Evolutionary conservation across 768 basidiomycete genomes (phyloP).

Genomic region (Lenzites betulinus): DNA sequence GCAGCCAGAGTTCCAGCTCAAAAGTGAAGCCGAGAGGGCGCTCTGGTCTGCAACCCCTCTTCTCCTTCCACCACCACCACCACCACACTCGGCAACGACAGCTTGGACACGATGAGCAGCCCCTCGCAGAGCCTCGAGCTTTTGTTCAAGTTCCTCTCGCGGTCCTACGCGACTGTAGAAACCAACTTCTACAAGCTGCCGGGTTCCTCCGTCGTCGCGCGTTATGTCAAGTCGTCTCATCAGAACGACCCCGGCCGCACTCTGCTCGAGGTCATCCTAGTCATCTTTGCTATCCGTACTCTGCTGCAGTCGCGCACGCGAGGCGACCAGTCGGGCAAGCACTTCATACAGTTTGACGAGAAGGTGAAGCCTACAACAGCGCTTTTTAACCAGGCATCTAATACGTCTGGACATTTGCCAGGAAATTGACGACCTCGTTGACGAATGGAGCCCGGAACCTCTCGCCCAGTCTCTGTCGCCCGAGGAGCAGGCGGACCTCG

Average conservation of each 20-base stretch:
- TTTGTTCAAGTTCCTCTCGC: slow-evolving; percentile 66
- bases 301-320: slow-evolving; percentile 88
- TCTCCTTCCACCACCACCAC: slow-evolving; percentile 12
- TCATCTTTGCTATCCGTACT: slow-evolving; percentile 87
- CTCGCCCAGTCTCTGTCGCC: slow-evolving; percentile 64
- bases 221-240: slow-evolving; percentile 94
- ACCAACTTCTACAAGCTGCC: slow-evolving; percentile 73
- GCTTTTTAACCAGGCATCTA: background rate
- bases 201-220: slow-evolving; percentile 79
- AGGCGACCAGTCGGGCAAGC: slow-evolving; percentile 79
- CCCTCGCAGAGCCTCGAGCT: slow-evolving; percentile 44
- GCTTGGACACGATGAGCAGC: slow-evolving; percentile 37
- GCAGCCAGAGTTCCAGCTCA: background rate
- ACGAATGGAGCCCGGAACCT: slow-evolving; percentile 91
- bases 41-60: background rate
- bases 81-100: background rate
- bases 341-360: slow-evolving; percentile 89
- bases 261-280: slow-evolving; percentile 83
- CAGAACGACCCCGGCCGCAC: slow-evolving; percentile 95
- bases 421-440: slow-evolving; percentile 97
- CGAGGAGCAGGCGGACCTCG: slow-evolving; percentile 68
- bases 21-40: slow-evolving; percentile 12
- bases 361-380: slow-evolving; percentile 57
- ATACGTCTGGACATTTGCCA: slow-evolving; percentile 32
- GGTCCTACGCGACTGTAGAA: slow-evolving; percentile 59